Evolutionary conservation across 495 filamentous ascomycete species (phyloP).

Genomic region (Xylaria acuta): DNA sequence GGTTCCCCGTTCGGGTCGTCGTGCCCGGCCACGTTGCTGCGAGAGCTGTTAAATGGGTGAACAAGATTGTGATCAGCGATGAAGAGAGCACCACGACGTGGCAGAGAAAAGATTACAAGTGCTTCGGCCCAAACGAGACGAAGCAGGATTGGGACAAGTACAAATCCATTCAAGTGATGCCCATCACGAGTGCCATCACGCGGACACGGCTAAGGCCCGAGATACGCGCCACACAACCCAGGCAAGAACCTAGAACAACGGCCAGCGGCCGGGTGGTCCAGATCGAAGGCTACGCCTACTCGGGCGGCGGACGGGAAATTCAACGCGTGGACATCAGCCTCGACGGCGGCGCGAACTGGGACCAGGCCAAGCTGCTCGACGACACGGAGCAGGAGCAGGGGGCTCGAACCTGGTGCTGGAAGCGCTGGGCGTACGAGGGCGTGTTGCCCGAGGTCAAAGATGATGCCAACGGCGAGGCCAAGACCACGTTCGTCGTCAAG

Average conservation of each 20-base stretch:
- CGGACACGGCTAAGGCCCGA: conserved; percentile 32
- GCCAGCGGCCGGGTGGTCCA: conserved; percentile 40
- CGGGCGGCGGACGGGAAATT: conserved; percentile 62
- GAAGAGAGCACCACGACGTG: conserved; percentile 65
- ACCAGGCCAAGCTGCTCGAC: conserved; percentile 55
- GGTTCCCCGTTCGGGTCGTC: conserved; percentile 64
- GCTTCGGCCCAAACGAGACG: conserved; percentile 63
- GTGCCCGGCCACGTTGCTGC: conserved; percentile 68
- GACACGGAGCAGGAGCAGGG: conserved; percentile 41
- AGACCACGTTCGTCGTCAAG: conserved; percentile 59
- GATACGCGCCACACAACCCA: not conserved
- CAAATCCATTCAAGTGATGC: conserved; percentile 65
- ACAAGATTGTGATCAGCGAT: conserved; percentile 62
- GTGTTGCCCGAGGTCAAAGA: conserved; percentile 50
- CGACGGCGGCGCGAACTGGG: conserved; percentile 62
- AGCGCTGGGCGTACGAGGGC: conserved; percentile 58
- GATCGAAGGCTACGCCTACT: conserved; percentile 64
- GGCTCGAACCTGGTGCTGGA: conserved; percentile 61
- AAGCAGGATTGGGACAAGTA: conserved; percentile 62
- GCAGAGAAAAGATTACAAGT: conserved; percentile 69
- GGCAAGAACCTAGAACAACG: conserved; percentile 13
- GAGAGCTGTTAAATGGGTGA: conserved; percentile 71
- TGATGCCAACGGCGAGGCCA: conserved; percentile 44
- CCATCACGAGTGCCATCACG: conserved; percentile 62
- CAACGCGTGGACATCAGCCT: conserved; percentile 62